Conservation (phyloP, 2,329 filamentous ascomycete species). For the Cladosporium velox region DNA sequence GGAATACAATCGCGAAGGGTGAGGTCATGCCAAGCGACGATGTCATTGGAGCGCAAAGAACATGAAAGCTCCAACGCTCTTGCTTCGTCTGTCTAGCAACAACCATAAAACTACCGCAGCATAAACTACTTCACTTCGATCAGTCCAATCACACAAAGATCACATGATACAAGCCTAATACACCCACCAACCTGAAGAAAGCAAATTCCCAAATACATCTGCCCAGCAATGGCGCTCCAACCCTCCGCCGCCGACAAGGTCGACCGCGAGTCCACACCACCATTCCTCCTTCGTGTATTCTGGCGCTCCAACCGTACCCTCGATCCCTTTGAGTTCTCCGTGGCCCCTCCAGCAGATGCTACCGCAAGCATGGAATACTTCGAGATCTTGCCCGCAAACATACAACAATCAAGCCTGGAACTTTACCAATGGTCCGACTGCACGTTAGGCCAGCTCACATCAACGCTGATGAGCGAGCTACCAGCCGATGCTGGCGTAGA, state of each 20-base stretch:
- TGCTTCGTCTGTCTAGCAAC: conserved; percentile 4
- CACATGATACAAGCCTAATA: neutral
- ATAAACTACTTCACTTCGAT: neutral
- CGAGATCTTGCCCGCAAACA: conserved; percentile 60
- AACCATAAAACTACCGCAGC: neutral
- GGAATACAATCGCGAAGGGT: conserved; percentile 7
- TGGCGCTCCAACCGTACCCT: conserved; percentile 75
- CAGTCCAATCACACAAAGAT: neutral
- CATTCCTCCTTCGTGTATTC: conserved; percentile 84
- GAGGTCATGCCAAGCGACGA: conserved; percentile 20
- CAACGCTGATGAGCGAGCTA: conserved; percentile 70
- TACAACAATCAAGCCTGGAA: conserved; percentile 54
- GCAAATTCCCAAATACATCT: neutral
- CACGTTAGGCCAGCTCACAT: conserved; percentile 77
- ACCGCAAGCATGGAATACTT: conserved; percentile 37
- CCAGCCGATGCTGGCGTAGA: conserved; percentile 70
- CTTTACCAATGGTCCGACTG: conserved; percentile 87
- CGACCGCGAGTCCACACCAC: conserved; percentile 71
- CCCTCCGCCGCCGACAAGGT: conserved; percentile 47
- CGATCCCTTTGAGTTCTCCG: conserved; percentile 70
- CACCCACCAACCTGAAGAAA: neutral
- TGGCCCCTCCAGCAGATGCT: conserved; percentile 46
- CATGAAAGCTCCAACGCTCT: conserved; percentile 13
- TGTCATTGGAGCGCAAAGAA: conserved; percentile 21
- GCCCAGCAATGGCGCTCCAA: conserved; percentile 37